A percentile compares a stretch with the other conserved stretches of the same genome.
phyloP scores from a whole-genome alignment of 2,329 filamentous ascomycete species.

The Thermoascus crustaceus region DNA sequence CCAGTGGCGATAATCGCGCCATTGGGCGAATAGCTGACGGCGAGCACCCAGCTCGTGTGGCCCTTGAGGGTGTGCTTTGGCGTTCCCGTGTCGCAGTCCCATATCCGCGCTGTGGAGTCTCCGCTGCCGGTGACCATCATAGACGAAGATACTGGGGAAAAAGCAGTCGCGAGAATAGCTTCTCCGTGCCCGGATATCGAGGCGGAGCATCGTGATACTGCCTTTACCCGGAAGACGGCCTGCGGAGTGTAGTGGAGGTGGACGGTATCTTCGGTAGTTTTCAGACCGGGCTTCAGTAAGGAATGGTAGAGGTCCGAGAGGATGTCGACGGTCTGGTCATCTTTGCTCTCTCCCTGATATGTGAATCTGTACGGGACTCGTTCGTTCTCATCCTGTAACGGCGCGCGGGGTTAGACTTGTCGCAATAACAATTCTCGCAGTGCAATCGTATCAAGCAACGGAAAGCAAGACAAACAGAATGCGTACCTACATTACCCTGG shows the following conservation, averaged over 20 bases:
- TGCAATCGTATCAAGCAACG: constrained; percentile 3
- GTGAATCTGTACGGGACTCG: constrained; percentile 60
- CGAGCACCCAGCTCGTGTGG: constrained; percentile 84
- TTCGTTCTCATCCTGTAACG: constrained; percentile 47
- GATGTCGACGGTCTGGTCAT: constrained; percentile 37
- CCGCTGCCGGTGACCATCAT: constrained; percentile 81
- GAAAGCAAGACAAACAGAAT: constrained; percentile 6
- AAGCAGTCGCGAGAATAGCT: constrained; percentile 77
- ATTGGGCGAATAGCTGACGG: constrained; percentile 80
- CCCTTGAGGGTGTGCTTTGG: constrained; percentile 78
- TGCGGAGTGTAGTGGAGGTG: constrained; percentile 66
- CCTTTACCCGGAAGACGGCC: constrained; percentile 86
- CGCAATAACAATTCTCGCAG: too few species aligned
- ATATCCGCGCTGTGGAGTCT: constrained; percentile 84
- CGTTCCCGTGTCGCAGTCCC: constrained; percentile 91
- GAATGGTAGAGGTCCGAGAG: constrained; percentile 43
- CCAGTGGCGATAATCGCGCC: constrained; percentile 75
- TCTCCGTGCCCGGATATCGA: constrained; percentile 86
- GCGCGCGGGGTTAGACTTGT: constrained; percentile 15
- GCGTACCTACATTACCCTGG: constrained; percentile 57
- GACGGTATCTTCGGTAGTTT: constrained; percentile 54
- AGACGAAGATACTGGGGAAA: constrained; percentile 69
- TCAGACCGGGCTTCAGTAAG: constrained; percentile 42
- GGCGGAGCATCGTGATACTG: constrained; percentile 81
- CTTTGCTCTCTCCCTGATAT: constrained; percentile 39